Evolutionary conservation across 2,329 filamentous ascomycete species (phyloP).

Genomic region (Neofusicoccum umdonicola): DNA sequence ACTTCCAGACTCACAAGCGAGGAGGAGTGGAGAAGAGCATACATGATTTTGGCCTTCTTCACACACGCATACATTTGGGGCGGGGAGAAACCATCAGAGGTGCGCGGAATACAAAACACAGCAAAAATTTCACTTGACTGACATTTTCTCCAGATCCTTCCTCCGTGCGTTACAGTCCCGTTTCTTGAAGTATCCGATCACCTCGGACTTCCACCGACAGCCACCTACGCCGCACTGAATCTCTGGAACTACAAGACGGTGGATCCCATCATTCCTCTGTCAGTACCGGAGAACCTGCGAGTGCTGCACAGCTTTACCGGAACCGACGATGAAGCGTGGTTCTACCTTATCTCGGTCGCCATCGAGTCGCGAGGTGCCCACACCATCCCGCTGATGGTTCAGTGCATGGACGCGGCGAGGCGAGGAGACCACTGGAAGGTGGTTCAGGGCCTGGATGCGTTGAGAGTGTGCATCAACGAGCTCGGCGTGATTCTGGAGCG

Average conservation of each 20-base stretch:
- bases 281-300: constrained; percentile 30
- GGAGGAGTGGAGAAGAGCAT: constrained; percentile 80
- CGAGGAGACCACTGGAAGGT: constrained; percentile 7
- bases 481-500: constrained; percentile 44
- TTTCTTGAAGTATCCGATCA: constrained; percentile 29
- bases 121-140: background rate
- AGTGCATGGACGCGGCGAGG: constrained; percentile 45
- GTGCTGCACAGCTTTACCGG: constrained; percentile 33
- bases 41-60: constrained; percentile 68
- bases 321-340: constrained; percentile 39
- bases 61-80: constrained; percentile 81
- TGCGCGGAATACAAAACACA: constrained; percentile 33
- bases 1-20: constrained; percentile 72
- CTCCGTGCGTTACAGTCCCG: constrained; percentile 30
- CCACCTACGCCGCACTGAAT: constrained; percentile 35
- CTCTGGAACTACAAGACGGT: constrained; percentile 32
- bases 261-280: constrained; percentile 24
- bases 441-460: constrained; percentile 32
- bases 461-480: constrained; percentile 36
- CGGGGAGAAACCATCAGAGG: constrained; percentile 66
- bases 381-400: constrained; percentile 46
- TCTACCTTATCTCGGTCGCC: constrained; percentile 53
- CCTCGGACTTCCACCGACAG: constrained; percentile 33
- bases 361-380: constrained; percentile 52
- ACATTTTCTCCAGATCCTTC: constrained; percentile 25